A percentile compares a stretch with the other conserved stretches of the same genome.
Evolutionary conservation across 768 basidiomycete genomes (phyloP).

Genomic region (Roridomyces roridus): DNA sequence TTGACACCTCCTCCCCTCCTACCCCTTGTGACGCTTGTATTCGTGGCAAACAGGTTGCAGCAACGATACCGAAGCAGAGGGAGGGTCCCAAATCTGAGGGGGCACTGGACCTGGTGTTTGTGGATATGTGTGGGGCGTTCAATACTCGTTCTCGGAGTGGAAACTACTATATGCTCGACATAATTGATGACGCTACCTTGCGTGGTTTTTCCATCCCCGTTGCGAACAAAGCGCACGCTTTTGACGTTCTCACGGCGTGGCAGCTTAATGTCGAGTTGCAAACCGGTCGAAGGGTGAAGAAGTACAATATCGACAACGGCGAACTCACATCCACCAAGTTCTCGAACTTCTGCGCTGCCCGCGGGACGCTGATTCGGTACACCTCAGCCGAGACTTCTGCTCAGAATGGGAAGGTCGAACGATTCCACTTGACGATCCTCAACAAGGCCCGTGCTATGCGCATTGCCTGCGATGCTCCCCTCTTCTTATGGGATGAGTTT

Average conservation of each 20-base stretch:
- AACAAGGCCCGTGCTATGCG: constrained; percentile 36
- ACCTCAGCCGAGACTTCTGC: constrained; percentile 43
- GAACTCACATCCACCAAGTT: constrained; percentile 21
- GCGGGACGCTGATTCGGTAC: constrained; percentile 23
- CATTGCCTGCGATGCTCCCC: constrained; percentile 29
- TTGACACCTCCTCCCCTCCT: not conserved
- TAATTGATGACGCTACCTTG: constrained; percentile 40
- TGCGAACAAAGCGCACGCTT: constrained; percentile 31
- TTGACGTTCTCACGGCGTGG: constrained; percentile 36
- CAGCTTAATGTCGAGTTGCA: constrained; percentile 26
- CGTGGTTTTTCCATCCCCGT: constrained; percentile 41
- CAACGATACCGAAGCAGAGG: constrained; percentile 7
- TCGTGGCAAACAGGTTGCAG: not conserved
- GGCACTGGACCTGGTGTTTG: constrained; percentile 35
- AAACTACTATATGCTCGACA: constrained; percentile 37
- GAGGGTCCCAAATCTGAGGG: constrained; percentile 31
- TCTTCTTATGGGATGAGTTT: constrained; percentile 40
- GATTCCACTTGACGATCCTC: constrained; percentile 41
- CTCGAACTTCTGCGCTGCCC: constrained; percentile 13
- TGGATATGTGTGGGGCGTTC: constrained; percentile 36
- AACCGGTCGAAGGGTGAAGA: constrained; percentile 22
- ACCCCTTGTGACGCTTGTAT: not conserved
- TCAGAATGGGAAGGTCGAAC: constrained; percentile 43
- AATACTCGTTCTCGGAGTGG: constrained; percentile 29
- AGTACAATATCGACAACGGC: constrained; percentile 27